These are phyloP conservation scores for Tuber borchii DNA, from an alignment of 495 filamentous ascomycete genomes.

Conservation along the genomic window DNA sequence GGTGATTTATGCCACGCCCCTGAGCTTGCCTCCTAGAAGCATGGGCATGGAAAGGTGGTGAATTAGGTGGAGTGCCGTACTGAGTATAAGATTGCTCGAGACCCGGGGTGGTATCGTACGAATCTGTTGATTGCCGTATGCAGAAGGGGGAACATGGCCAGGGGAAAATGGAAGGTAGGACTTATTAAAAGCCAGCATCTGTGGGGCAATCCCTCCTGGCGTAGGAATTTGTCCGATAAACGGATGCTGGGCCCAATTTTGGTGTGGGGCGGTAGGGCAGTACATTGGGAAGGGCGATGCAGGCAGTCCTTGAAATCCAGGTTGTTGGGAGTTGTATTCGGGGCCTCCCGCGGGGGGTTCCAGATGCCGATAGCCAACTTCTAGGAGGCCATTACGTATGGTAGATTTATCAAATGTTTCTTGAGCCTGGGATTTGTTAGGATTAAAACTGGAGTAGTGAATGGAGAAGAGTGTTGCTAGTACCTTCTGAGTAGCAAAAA, in stretches of 20 bases:
- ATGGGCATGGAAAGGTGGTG: conserved; percentile 19
- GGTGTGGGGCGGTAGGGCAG: not conserved
- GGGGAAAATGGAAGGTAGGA: not conserved
- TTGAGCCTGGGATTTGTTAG: conserved; percentile 29
- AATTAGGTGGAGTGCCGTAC: conserved; percentile 10
- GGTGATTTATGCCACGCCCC: conserved; percentile 7
- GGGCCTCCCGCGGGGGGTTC: not conserved
- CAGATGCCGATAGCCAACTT: conserved; percentile 30
- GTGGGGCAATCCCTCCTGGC: not conserved
- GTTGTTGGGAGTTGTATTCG: not conserved
- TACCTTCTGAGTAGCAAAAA: conserved; percentile 40
- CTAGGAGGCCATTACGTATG: conserved; percentile 31
- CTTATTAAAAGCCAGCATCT: not conserved
- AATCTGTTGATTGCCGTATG: not conserved
- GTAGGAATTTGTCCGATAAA: not conserved
- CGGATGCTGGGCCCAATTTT: not conserved
- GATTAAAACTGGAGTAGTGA: not conserved
- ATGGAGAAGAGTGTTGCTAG: not conserved
- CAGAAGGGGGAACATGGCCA: not conserved
- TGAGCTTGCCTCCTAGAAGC: conserved; percentile 27
- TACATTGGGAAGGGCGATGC: not conserved
- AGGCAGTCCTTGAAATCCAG: not conserved
- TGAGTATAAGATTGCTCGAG: not conserved
- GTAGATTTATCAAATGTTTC: conserved; percentile 31
- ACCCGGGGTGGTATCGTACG: not conserved